A percentile compares a stretch with the other conserved stretches of the same genome.
phyloP scores from a whole-genome alignment of 2,329 filamentous ascomycete species.

The Chaetothyriales sp. region DNA sequence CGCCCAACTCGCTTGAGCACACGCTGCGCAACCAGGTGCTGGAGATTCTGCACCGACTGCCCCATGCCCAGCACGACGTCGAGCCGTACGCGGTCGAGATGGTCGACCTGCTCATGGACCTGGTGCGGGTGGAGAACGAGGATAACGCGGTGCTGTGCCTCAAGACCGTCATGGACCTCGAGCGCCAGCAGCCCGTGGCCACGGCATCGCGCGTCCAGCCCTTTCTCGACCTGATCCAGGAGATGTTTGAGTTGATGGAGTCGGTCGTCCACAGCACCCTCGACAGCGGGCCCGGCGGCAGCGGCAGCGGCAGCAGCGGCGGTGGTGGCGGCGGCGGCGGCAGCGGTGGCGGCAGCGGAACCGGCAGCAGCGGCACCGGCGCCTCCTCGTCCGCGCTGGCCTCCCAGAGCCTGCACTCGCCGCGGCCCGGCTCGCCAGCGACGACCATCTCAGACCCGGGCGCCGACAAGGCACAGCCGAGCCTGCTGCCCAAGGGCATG shows the following conservation, averaged over 20 bases:
- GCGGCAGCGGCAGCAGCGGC: constrained; percentile 18
- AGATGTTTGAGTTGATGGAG: constrained; percentile 92
- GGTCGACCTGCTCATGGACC: constrained; percentile 75
- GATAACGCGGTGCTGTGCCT: constrained; percentile 97
- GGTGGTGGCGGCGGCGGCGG: neutral
- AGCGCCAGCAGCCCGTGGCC: constrained; percentile 79
- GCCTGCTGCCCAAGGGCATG: constrained; percentile 81
- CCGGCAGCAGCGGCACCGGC: neutral
- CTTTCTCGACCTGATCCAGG: constrained; percentile 82
- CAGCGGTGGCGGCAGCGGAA: neutral
- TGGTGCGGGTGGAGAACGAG: constrained; percentile 88
- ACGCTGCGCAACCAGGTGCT: constrained; percentile 87
- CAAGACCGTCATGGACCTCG: constrained; percentile 94
- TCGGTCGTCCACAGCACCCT: constrained; percentile 90
- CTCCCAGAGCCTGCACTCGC: constrained; percentile 62
- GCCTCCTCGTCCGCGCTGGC: constrained; percentile 37
- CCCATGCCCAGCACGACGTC: constrained; percentile 60
- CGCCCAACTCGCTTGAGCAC: constrained; percentile 81
- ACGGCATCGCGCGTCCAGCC: constrained; percentile 71
- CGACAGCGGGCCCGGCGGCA: constrained; percentile 39
- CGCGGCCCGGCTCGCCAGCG: constrained; percentile 77
- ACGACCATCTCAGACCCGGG: constrained; percentile 64
- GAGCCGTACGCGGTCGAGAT: constrained; percentile 80
- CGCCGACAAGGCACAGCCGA: constrained; percentile 66
- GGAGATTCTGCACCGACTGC: constrained; percentile 86